phyloP scores from a whole-genome alignment of 306 rosid species.

The Inga leiocalycina region DNA sequence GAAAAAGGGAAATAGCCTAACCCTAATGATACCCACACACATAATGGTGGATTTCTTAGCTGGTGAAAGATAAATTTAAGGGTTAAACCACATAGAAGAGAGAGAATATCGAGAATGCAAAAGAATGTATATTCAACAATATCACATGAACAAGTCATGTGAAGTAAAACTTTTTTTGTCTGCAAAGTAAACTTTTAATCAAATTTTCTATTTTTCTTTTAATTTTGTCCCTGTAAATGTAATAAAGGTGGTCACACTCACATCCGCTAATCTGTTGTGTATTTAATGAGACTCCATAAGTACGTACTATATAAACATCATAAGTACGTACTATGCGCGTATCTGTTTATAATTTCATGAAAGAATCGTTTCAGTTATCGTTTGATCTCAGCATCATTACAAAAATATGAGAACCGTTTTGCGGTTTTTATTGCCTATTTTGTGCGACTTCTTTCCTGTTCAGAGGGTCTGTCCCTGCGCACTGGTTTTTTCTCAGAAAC shows the following conservation, averaged over 20 bases:
- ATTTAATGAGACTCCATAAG: too few relatives aligned
- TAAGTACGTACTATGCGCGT: too few relatives aligned
- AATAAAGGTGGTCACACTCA: neutral
- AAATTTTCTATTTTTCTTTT: neutral
- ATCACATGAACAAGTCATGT: constrained; percentile 85
- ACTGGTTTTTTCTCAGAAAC: constrained; percentile 14
- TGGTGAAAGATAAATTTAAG: constrained; percentile 77
- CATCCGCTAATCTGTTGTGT: too few relatives aligned
- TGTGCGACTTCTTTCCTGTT: constrained; percentile 38
- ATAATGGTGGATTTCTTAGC: constrained; percentile 76
- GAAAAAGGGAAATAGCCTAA: too few relatives aligned
- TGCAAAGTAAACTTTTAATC: constrained; percentile 46
- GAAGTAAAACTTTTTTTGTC: constrained; percentile 69
- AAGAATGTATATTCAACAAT: constrained; percentile 56
- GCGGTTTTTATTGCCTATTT: constrained; percentile 25
- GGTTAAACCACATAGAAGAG: constrained; percentile 90
- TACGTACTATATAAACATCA: too few relatives aligned
- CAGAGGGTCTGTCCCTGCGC: constrained; percentile 32
- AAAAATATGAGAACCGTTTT: constrained; percentile 23
- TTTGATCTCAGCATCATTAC: constrained; percentile 18
- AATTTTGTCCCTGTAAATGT: constrained; percentile 31
- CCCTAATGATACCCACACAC: neutral
- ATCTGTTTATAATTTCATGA: constrained; percentile 19
- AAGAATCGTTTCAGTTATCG: neutral
- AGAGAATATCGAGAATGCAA: constrained; percentile 31